phyloP scores from a whole-genome alignment of 768 basidiomycete species.

The Leccinum rimulosum region DNA sequence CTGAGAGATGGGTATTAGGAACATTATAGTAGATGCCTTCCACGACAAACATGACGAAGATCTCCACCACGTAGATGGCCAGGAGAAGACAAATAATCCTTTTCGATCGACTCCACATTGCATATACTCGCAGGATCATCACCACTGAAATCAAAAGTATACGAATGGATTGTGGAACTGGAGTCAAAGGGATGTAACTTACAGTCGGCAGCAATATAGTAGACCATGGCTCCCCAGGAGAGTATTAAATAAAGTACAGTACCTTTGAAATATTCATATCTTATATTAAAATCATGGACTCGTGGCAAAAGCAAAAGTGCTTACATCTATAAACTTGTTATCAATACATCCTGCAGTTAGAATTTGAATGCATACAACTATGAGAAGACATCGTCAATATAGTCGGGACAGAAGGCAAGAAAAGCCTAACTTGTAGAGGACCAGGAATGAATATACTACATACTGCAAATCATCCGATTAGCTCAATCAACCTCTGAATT shows the following conservation, averaged over 20 bases:
- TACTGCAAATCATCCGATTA: background rate
- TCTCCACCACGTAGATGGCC: background rate
- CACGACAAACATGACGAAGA: background rate
- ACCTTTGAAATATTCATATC: background rate
- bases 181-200: background rate
- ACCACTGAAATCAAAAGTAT: slow-evolving; percentile 1
- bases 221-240: slow-evolving; percentile 7
- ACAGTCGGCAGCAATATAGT: slow-evolving; percentile 12
- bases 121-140: slow-evolving; percentile 16
- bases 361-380: slow-evolving; percentile 1
- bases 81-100: slow-evolving; percentile 3
- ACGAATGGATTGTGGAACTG: background rate
- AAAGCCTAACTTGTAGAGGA: background rate
- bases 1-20: background rate
- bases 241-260: background rate
- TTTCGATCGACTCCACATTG: slow-evolving; percentile 14
- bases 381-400: background rate
- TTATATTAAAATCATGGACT: background rate
- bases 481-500: background rate
- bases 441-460: slow-evolving; percentile 1
- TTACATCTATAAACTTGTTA: slow-evolving; percentile 11
- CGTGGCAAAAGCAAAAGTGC: background rate
- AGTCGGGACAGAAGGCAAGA: background rate
- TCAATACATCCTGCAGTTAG: background rate
- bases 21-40: slow-evolving; percentile 2